Conservation (phyloP, 306 rosid species). For the Neltuma alba region DNA sequence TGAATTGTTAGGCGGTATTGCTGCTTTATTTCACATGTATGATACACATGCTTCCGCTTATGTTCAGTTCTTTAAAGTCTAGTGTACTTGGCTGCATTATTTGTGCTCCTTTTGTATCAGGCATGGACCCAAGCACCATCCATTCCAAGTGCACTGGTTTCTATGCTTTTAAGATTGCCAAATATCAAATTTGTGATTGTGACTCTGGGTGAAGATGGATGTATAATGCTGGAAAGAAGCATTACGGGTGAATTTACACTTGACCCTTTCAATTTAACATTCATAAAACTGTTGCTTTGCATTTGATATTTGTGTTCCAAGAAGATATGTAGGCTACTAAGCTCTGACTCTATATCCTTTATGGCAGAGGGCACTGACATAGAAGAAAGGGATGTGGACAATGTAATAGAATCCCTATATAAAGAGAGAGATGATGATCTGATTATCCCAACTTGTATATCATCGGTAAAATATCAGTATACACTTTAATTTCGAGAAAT, state of each 20-base stretch:
- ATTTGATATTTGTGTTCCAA: slow-evolving; percentile 27
- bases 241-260: slow-evolving; percentile 45
- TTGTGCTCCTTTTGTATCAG: slow-evolving; percentile 47
- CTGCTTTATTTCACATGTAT: slow-evolving; percentile 5
- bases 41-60: slow-evolving; percentile 26
- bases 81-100: slow-evolving; percentile 32
- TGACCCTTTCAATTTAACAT: slow-evolving; percentile 9
- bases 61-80: slow-evolving; percentile 35
- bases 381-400: slow-evolving; percentile 69
- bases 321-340: slow-evolving; percentile 24
- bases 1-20: slow-evolving; percentile 21
- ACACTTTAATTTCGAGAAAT: slow-evolving; percentile 4
- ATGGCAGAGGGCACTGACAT: slow-evolving; percentile 54
- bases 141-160: slow-evolving; percentile 78
- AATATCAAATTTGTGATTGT: slow-evolving; percentile 78
- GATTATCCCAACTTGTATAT: slow-evolving; percentile 58
- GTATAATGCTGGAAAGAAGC: slow-evolving; percentile 91
- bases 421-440: slow-evolving; percentile 55
- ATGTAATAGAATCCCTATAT: slow-evolving; percentile 51
- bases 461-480: slow-evolving; percentile 58
- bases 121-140: slow-evolving; percentile 81
- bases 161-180: slow-evolving; percentile 82
- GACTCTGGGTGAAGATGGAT: slow-evolving; percentile 92
- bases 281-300: slow-evolving; percentile 19
- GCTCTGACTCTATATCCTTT: slow-evolving; percentile 33